Conservation (phyloP, 345 rosid species). For the Reutealis trisperma region DNA sequence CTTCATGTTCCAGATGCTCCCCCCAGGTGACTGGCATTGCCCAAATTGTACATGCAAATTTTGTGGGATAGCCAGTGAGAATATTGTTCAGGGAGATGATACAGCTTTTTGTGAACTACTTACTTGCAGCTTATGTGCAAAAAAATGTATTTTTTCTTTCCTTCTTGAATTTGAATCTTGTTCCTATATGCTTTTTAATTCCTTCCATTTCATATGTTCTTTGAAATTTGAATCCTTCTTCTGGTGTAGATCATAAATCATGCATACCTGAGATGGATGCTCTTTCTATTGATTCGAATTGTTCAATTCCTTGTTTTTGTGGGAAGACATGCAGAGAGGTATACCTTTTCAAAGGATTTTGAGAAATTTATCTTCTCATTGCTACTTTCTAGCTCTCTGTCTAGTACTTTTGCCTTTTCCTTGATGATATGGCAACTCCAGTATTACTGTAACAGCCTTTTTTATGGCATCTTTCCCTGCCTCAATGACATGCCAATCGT, state of each 20-base stretch:
- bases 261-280: conserved; percentile 42
- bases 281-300: conserved; percentile 36
- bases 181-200: conserved; percentile 7
- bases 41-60: conserved; percentile 38
- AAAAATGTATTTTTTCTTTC: conserved; percentile 29
- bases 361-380: neutral
- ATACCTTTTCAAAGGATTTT: neutral
- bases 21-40: conserved; percentile 39
- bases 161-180: conserved; percentile 18
- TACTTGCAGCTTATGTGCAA: conserved; percentile 30
- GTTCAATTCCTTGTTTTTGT: conserved; percentile 34
- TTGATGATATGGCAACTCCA: neutral
- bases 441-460: neutral
- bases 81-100: conserved; percentile 37
- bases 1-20: conserved; percentile 32
- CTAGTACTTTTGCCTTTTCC: neutral
- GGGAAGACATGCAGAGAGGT: conserved; percentile 35
- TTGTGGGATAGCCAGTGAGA: conserved; percentile 30
- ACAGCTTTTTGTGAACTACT: conserved; percentile 15
- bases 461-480: neutral
- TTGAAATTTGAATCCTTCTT: conserved; percentile 9
- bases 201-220: neutral
- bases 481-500: neutral
- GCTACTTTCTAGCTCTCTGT: neutral
- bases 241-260: conserved; percentile 29